Conservation (phyloP, 2,329 filamentous ascomycete species). For the Massarina eburnea region DNA sequence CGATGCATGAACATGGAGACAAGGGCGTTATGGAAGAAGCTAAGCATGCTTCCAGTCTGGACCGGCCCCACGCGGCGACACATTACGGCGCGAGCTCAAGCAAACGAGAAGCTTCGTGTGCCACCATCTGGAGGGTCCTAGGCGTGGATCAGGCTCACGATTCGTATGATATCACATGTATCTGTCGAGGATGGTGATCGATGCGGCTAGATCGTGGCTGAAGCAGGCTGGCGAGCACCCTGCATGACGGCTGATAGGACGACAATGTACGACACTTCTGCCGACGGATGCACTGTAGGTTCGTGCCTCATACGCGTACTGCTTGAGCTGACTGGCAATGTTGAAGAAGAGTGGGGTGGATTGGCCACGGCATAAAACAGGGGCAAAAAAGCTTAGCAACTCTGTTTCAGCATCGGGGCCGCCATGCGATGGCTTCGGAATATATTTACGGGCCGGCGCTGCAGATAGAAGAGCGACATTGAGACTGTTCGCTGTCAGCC, state of each 20-base stretch:
- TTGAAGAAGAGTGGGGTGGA: constrained; percentile 33
- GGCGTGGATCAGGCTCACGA: constrained; percentile 16
- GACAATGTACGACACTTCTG: constrained; percentile 9
- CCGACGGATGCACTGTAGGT: constrained; percentile 19
- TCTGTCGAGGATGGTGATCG: constrained; percentile 9
- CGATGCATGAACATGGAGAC: constrained; percentile 24
- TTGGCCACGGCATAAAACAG: constrained; percentile 15
- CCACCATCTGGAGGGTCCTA: constrained; percentile 13
- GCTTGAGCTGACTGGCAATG: constrained; percentile 23
- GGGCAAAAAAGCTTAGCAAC: constrained; percentile 19
- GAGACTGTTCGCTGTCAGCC: background rate
- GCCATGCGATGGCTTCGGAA: background rate
- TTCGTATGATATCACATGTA: constrained; percentile 3
- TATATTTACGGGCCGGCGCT: background rate
- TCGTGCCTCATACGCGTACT: constrained; percentile 37
- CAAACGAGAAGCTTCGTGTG: constrained; percentile 23
- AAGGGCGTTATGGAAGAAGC: constrained; percentile 16
- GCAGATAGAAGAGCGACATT: background rate
- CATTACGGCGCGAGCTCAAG: constrained; percentile 6
- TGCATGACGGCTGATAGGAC: constrained; percentile 23
- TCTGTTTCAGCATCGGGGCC: constrained; percentile 24
- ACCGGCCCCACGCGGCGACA: constrained; percentile 18
- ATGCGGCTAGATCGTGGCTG: constrained; percentile 14
- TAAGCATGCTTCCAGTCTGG: constrained; percentile 16
- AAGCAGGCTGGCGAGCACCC: constrained; percentile 12